phyloP scores from a whole-genome alignment of 1,139 yeast genomes.

The Geotrichum europaeum region DNA sequence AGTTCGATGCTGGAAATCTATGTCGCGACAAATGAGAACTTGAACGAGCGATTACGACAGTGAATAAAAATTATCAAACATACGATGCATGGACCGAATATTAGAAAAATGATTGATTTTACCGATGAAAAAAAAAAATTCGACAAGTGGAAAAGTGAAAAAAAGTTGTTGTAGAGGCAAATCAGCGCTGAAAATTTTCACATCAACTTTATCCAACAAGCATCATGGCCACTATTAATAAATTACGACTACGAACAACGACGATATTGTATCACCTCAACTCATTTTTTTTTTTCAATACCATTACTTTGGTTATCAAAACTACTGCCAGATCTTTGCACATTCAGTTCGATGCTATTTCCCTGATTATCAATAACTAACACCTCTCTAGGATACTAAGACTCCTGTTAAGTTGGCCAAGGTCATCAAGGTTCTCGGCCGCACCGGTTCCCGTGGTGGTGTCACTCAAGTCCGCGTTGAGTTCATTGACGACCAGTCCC shows the following conservation, averaged over 20 bases:
- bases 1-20: background rate
- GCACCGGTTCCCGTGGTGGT: slow-evolving; percentile 99
- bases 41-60: background rate
- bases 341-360: background rate
- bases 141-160: background rate
- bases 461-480: slow-evolving; percentile 99
- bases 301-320: background rate
- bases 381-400: slow-evolving; percentile 36
- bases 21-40: background rate
- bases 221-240: background rate
- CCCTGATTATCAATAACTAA: background rate
- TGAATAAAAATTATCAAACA: background rate
- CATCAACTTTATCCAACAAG: background rate
- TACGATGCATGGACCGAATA: too few relatives aligned
- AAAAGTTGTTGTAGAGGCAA: background rate
- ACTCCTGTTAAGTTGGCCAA: slow-evolving; percentile 96
- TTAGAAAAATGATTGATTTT: background rate
- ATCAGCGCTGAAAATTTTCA: background rate
- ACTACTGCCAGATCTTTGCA: background rate
- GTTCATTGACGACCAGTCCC: slow-evolving; percentile 95
- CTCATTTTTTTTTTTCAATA: background rate
- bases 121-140: background rate
- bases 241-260: too few relatives aligned
- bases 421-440: slow-evolving; percentile 98
- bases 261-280: too few relatives aligned